Base-by-base conservation (phyloP, 2,329 filamentous ascomycete genomes). In the Aspergillus glaucus region DNA sequence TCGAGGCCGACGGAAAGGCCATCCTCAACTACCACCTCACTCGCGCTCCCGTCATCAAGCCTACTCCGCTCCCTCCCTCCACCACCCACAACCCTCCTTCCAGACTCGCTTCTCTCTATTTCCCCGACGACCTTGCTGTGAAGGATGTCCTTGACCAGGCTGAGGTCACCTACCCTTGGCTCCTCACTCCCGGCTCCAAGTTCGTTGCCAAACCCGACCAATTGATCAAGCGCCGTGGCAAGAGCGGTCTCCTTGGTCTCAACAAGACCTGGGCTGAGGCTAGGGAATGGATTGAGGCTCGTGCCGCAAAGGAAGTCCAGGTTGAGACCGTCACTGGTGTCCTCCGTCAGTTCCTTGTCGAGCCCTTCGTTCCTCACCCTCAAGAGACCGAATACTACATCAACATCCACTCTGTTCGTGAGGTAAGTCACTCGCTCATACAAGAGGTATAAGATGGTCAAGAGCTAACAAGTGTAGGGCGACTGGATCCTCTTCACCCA, bases 11-110 rank as follows among this genome's bases (percentile, higher is more conserved):
- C 79, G 93, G 93, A 84, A 98, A 98, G 87, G 93, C 93, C 82
- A 97, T 98, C 80, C 83, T 98, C 83, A 97, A 96, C 87, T 98
- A 97, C 83, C 93, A 97, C 81, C 90, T 98, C 76, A 97, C 93
- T 65, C 87, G 93, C 71, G 89, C 93, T 62, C 86, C 90, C 60
- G 87, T 95, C 73, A 95, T 98, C 84, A 97, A 96, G 87, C 88
- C 92, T 61, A 92, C 90, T 68, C 90, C 93, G 75, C 89, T 97
- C 50, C 88, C 91, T 62, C 71, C 81, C 60, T 80, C 87, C 57
- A 75, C 87, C 58, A 93, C 83, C 73, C 93, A 98, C 85, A 97
- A 97, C 79, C 78, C 93, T 62, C 85, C 93, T 54, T 78, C 91
- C 63, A 92, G 88, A 75, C 84, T 97, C 64, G 92, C 92, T 50